Base-by-base conservation (phyloP, 768 basidiomycete genomes). In the Naganishia onofrii region DNA sequence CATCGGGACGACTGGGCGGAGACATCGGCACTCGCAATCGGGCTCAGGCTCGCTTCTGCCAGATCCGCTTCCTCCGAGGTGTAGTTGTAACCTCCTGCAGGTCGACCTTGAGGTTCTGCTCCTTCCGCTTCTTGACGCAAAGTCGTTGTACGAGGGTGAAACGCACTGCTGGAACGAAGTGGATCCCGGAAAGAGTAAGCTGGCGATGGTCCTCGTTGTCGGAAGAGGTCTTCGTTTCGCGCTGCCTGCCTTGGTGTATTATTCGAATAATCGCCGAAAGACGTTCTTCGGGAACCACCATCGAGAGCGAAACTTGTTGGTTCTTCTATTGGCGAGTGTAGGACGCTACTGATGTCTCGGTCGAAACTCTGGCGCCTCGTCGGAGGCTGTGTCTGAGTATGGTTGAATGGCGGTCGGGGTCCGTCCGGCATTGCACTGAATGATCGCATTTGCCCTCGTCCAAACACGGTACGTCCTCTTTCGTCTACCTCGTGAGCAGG, bases 141-240 rank as follows among this genome's bases (percentile, higher is more conserved):
- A 23, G 51, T 55, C 7, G 42, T 52, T 17, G 52, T 68, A 17
- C 53, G 52, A 31, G 55, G 55, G 42, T 69, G 68, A 12, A 52
- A 58, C 8, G 51, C 56, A 15, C 57, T 58, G 2, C 34, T 60
- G 26, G 46, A 57, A 29, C 57, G 51, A 15, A 72, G 34, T 5
- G 71, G 71, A 69, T 72, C 71, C 4, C 52, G 67, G 2, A 66
- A 31, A 3, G 67, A 38, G 31, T 72, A 72, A 7, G 71, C 71
- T 10, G 71, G 71, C 8, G 67, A 68, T 6, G 71, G 71, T 36
- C 71, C 71, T 55, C 71, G 36, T 36, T 67, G 51, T 31, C 65
- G 32, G 29, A 38, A 58, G 26, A 72, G 52, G n/a, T 46, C 42
- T 44, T 63, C 60, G 42, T 17, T 63, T 21, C 38, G 38, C 3